These are phyloP conservation scores for Fusarium setosum DNA, from an alignment of 2,329 filamentous ascomycete genomes.

Conservation along the genomic window DNA sequence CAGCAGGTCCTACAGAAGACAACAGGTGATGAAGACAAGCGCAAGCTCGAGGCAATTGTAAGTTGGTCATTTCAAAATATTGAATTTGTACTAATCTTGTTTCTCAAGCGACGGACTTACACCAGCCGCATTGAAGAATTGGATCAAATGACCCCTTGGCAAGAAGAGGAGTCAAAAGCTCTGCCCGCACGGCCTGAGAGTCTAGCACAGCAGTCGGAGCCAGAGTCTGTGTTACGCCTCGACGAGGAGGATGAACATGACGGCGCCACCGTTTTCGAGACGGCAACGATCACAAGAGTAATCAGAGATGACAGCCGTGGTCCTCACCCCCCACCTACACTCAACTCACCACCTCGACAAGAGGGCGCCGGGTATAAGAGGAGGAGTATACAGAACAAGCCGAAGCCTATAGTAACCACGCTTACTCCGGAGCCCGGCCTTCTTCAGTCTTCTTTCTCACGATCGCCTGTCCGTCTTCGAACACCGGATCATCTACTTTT, in stretches of 20 bases:
- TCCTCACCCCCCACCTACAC: conserved; percentile 28
- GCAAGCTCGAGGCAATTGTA: conserved; percentile 93
- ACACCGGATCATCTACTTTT: conserved; percentile 50
- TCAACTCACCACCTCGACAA: conserved; percentile 41
- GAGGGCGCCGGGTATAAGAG: conserved; percentile 30
- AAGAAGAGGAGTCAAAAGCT: conserved; percentile 73
- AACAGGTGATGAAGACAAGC: conserved; percentile 85
- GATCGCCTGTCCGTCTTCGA: conserved; percentile 52
- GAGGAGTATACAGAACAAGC: conserved; percentile 39
- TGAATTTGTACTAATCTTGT: conserved; percentile 11
- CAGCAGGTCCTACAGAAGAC: conserved; percentile 90
- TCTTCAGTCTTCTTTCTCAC: conserved; percentile 66
- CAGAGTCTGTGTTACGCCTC: conserved; percentile 32
- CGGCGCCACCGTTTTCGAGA: conserved; percentile 61
- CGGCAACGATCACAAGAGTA: conserved; percentile 64
- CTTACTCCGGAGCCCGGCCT: conserved; percentile 45
- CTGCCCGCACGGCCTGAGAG: conserved; percentile 79
- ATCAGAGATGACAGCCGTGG: conserved; percentile 36
- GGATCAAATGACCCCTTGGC: conserved; percentile 73
- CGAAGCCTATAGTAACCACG: conserved; percentile 39
- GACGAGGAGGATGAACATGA: conserved; percentile 56
- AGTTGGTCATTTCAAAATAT: conserved; percentile 36
- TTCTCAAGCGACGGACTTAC: conserved; percentile 82
- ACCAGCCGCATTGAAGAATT: conserved; percentile 90
- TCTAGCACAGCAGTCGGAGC: conserved; percentile 41